These are phyloP conservation scores for Nicotiana sylvestris DNA, from an alignment of 257 asterid genomes.

Conservation along the genomic window DNA sequence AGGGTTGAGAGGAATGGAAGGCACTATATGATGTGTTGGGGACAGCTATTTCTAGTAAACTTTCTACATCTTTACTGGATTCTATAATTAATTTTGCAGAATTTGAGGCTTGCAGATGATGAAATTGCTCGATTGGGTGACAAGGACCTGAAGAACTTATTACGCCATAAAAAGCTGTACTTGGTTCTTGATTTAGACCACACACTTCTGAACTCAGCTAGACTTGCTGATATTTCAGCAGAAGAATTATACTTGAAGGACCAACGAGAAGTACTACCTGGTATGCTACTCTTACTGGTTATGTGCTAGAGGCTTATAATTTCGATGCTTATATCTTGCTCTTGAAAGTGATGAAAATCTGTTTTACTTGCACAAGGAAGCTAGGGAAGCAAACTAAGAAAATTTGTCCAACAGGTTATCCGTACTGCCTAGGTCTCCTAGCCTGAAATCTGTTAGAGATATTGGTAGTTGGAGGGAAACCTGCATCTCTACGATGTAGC, in stretches of 20 bases:
- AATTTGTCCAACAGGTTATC: not conserved
- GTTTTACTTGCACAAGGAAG: not conserved
- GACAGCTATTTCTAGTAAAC: not conserved
- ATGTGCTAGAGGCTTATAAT: not conserved
- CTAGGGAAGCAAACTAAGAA: constrained; percentile 4
- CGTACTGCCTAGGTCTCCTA: not conserved
- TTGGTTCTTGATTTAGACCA: constrained; percentile 93
- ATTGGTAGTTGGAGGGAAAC: not conserved
- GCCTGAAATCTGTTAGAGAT: not conserved
- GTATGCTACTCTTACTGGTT: constrained; percentile 26
- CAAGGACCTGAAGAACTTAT: constrained; percentile 56
- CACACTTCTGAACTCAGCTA: constrained; percentile 73
- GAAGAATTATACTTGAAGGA: constrained; percentile 56
- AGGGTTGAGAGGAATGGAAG: not conserved
- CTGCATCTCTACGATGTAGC: not conserved
- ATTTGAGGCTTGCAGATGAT: constrained; percentile 61
- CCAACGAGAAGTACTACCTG: constrained; percentile 54
- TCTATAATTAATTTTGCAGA: constrained; percentile 38
- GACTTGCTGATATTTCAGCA: constrained; percentile 43
- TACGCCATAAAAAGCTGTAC: constrained; percentile 51
- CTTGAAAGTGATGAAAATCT: not conserved
- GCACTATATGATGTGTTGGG: not conserved
- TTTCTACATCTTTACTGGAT: constrained; percentile 6
- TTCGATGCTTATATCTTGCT: constrained; percentile 8
- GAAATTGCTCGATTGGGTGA: constrained; percentile 69